Conservation (phyloP, 495 filamentous ascomycete genomes). For the Penicillium maclennaniae region DNA sequence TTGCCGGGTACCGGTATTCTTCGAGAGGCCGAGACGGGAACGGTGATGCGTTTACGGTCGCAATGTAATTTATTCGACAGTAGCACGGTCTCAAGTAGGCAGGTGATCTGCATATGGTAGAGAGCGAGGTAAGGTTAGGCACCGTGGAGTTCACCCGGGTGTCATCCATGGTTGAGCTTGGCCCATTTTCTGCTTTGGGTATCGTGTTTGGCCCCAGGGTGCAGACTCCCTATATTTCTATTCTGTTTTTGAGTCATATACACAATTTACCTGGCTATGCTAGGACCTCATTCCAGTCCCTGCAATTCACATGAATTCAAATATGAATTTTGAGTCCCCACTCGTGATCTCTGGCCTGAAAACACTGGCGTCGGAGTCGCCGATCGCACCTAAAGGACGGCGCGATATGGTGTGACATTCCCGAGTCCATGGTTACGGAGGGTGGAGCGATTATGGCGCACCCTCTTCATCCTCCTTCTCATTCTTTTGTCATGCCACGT, state of each 20-base stretch:
- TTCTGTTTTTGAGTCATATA: neutral
- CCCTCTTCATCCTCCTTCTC: constrained; percentile 22
- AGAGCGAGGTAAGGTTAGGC: neutral
- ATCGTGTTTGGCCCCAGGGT: neutral
- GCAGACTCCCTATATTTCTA: neutral
- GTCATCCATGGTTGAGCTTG: neutral
- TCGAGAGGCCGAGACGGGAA: neutral
- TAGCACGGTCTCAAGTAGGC: no score
- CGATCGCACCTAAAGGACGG: neutral
- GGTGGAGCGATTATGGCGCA: neutral
- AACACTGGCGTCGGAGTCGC: neutral
- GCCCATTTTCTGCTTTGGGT: neutral
- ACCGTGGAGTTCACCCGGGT: neutral
- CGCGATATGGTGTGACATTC: neutral
- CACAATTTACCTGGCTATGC: neutral
- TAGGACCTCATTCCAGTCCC: neutral
- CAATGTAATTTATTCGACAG: neutral
- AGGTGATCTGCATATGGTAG: no score
- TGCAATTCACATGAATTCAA: no score
- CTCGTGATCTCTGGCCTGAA: neutral
- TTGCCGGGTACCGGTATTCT: no score
- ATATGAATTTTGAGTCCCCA: no score
- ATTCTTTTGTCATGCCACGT: constrained; percentile 3
- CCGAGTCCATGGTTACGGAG: neutral
- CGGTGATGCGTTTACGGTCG: no score